Evolutionary conservation across 768 basidiomycete genomes (phyloP), one percentile per base, ranked within the genome.

Genomic region (Serendipita sp.): DNA sequence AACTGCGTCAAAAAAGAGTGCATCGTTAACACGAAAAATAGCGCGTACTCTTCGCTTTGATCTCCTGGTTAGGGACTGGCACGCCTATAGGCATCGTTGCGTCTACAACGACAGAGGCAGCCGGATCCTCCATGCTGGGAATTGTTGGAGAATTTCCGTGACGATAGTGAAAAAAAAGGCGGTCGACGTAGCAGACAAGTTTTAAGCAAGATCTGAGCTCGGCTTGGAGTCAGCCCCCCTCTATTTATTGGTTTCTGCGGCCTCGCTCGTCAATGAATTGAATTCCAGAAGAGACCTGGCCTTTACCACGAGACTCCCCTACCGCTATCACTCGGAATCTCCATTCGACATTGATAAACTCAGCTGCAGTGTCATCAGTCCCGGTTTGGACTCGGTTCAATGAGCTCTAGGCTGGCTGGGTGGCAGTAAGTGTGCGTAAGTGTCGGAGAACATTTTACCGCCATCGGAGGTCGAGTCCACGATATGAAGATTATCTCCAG

Each of bases 111-210:
- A 35, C 18, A n/a, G 56, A n/a, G 28, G 13, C 34, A n/a, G 56
- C 28, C 56, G 56, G 4, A 10, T 38, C 56, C 28, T 60, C 56
- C 56, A 60, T 60, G 30, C 35, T 32, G 8, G 37, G 56, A 60
- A 60, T 60, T 60, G 16, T 28, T 60, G 24, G 56, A 37, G 56
- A 32, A 60, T 34, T 60, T 60, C 35, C 28, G 24, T 24, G 37
- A 35, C 28, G 34, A n/a, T 10, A 32, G 37, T 35, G 28, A 60
- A 60, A 60, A 60, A 60, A 60, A 60, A 53, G 30, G 13, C 7
- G n/a, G 56, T 60, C 56, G 56, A 60, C 56, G 56, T 60, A 60
- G 56, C 30, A 60, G 56, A 60, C 56, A 60, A 60, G 37, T 32
- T 34, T 60, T n/a, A 60, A 60, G 56, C 37, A 60, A 32, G 56